A percentile compares a stretch with the other conserved stretches of the same genome.
Conservation (phyloP, 805 yeast genomes). For the Candida sithepensis region DNA sequence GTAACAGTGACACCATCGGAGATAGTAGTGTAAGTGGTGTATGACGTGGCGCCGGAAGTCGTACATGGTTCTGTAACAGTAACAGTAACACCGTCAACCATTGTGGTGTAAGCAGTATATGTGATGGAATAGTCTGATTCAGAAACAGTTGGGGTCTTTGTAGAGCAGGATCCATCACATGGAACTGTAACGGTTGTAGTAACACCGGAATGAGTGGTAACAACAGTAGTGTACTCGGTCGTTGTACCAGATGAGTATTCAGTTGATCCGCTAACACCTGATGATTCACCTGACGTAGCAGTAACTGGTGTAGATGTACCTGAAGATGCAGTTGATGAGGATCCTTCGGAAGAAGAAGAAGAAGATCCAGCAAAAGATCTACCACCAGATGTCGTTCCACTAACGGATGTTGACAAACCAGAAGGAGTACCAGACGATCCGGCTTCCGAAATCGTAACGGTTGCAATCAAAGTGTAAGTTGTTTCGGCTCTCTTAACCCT, state of each 20-base stretch:
- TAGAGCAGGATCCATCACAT: background rate
- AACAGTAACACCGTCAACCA: background rate
- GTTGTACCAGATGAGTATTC: background rate
- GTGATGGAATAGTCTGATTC: background rate
- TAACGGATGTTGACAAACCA: background rate
- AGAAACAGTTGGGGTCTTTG: background rate
- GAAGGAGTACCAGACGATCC: slow-evolving; percentile 1
- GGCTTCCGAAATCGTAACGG: slow-evolving; percentile 13
- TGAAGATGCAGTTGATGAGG: background rate
- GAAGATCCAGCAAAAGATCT: background rate
- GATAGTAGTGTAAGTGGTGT: slow-evolving; percentile 9
- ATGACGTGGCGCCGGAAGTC: background rate
- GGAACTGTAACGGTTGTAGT: slow-evolving; percentile 10
- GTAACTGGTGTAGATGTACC: background rate
- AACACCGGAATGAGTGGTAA: slow-evolving; percentile 1
- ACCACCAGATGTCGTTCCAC: background rate
- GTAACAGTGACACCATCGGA: slow-evolving; percentile 4
- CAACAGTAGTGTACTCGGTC: background rate
- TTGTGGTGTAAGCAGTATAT: background rate
- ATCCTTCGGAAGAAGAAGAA: background rate
- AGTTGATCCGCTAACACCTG: background rate
- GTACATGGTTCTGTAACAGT: background rate
- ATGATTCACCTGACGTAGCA: background rate
- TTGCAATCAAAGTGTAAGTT: slow-evolving; percentile 3
- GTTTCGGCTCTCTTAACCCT: slow-evolving; percentile 5